These are phyloP conservation scores for Mycena alexandri DNA, from an alignment of 768 basidiomycete genomes.

Conservation along the genomic window DNA sequence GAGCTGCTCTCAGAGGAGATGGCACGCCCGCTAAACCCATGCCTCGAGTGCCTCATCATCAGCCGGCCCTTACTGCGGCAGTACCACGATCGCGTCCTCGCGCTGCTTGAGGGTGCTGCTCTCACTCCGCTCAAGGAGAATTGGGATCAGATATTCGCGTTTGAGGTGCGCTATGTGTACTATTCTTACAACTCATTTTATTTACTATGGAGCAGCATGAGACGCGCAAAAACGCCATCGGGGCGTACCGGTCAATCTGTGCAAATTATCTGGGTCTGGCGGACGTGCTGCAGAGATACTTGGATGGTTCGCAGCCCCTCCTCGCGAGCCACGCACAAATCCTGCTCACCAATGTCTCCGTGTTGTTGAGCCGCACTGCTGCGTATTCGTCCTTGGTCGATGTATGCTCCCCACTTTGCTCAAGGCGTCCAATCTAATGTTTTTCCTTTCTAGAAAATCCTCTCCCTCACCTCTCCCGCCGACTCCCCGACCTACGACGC, in stretches of 20 bases:
- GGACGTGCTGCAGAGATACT: slow-evolving; percentile 41
- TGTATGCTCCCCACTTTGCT: slow-evolving; percentile 29
- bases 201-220: slow-evolving; percentile 13
- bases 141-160: slow-evolving; percentile 41
- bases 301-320: slow-evolving; percentile 39
- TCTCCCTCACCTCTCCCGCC: slow-evolving; percentile 45
- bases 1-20: slow-evolving; percentile 43
- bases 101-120: slow-evolving; percentile 29
- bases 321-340: slow-evolving; percentile 41
- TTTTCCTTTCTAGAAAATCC: slow-evolving; percentile 34
- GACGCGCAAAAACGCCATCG: slow-evolving; percentile 45
- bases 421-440: background rate
- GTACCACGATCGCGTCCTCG: slow-evolving; percentile 42
- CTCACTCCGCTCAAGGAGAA: slow-evolving; percentile 18
- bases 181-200: background rate
- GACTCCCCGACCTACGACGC: slow-evolving; percentile 47
- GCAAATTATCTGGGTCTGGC: slow-evolving; percentile 48
- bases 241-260: slow-evolving; percentile 53
- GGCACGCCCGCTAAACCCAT: slow-evolving; percentile 30
- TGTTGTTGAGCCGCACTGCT: slow-evolving; percentile 49
- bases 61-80: slow-evolving; percentile 37
- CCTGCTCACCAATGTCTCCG: slow-evolving; percentile 47
- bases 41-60: slow-evolving; percentile 41
- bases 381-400: slow-evolving; percentile 48
- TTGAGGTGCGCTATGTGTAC: slow-evolving; percentile 31